Evolutionary conservation across 495 filamentous ascomycete genomes (phyloP).

Genomic region (Daldinia grandis): DNA sequence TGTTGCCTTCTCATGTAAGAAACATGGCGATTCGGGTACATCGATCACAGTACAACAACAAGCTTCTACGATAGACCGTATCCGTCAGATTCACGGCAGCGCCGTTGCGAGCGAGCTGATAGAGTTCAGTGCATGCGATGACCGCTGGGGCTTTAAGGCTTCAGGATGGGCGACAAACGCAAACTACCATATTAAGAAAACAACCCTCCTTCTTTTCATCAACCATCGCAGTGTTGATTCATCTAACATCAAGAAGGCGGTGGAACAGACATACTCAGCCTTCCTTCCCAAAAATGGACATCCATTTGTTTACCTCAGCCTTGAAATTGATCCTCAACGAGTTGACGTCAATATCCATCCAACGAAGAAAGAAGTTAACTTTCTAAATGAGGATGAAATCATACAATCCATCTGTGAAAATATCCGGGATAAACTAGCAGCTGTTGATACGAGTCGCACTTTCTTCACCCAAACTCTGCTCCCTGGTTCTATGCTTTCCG

Average conservation of each 20-base stretch:
- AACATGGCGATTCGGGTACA: constrained; percentile 85
- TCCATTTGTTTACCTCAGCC: constrained; percentile 90
- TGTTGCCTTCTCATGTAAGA: constrained; percentile 96
- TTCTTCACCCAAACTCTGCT: constrained; percentile 94
- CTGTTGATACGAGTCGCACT: constrained; percentile 92
- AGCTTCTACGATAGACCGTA: constrained; percentile 79
- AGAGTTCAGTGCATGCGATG: constrained; percentile 74
- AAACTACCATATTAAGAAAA: constrained; percentile 95
- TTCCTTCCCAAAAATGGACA: constrained; percentile 96
- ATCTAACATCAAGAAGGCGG: constrained; percentile 82
- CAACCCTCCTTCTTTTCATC: constrained; percentile 90
- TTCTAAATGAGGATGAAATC: constrained; percentile 97
- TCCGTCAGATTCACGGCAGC: constrained; percentile 88
- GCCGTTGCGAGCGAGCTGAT: constrained; percentile 90
- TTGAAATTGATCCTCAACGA: constrained; percentile 91
- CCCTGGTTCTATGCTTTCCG: constrained; percentile 65
- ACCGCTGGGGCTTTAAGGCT: constrained; percentile 82
- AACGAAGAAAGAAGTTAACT: constrained; percentile 97
- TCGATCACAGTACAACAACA: constrained; percentile 79
- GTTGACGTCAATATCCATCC: constrained; percentile 99
- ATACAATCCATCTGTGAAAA: constrained; percentile 86
- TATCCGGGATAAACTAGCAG: constrained; percentile 79
- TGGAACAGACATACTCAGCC: constrained; percentile 89
- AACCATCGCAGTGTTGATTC: constrained; percentile 98
- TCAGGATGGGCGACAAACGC: constrained; percentile 89